phyloP scores from a whole-genome alignment of 2,329 filamentous ascomycete genomes.

The Fusarium burgessii region DNA sequence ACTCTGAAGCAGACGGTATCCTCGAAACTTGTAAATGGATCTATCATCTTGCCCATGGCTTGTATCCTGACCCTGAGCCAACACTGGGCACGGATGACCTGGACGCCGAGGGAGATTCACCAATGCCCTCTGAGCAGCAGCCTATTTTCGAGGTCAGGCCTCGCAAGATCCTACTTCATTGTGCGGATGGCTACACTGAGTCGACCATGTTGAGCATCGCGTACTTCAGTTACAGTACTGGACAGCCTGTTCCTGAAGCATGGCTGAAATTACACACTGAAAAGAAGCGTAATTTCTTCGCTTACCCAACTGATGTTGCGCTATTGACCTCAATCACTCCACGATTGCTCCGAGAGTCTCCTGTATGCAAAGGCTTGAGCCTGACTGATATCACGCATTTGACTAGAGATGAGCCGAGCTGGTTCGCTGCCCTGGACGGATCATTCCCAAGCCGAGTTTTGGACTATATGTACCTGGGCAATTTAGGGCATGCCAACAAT shows the following conservation, averaged over 20 bases:
- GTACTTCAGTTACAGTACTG: conserved; percentile 93
- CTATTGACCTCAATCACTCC: conserved; percentile 82
- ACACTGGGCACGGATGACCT: conserved; percentile 50
- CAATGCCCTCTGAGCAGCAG: conserved; percentile 41
- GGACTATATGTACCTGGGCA: conserved; percentile 96
- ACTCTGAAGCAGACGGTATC: conserved; percentile 84
- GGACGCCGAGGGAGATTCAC: conserved; percentile 49
- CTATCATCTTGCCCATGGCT: conserved; percentile 81
- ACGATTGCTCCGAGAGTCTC: conserved; percentile 79
- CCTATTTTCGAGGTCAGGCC: conserved; percentile 51
- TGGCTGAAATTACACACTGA: conserved; percentile 88
- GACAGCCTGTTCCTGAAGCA: conserved; percentile 81
- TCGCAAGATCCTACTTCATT: conserved; percentile 87
- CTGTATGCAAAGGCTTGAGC: conserved; percentile 62
- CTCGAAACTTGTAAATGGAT: conserved; percentile 92
- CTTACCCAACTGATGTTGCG: conserved; percentile 90
- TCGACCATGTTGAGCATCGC: conserved; percentile 88
- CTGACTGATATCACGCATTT: conserved; percentile 65
- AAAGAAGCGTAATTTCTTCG: conserved; percentile 92
- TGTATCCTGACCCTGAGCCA: conserved; percentile 52
- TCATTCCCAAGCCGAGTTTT: conserved; percentile 90
- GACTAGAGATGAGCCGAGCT: conserved; percentile 74
- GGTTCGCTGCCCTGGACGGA: conserved; percentile 87
- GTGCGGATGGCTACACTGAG: conserved; percentile 96
- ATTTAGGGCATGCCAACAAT: conserved; percentile 93